Base-by-base conservation (phyloP, 2,329 filamentous ascomycete genomes). In the Didymella segeticola region DNA sequence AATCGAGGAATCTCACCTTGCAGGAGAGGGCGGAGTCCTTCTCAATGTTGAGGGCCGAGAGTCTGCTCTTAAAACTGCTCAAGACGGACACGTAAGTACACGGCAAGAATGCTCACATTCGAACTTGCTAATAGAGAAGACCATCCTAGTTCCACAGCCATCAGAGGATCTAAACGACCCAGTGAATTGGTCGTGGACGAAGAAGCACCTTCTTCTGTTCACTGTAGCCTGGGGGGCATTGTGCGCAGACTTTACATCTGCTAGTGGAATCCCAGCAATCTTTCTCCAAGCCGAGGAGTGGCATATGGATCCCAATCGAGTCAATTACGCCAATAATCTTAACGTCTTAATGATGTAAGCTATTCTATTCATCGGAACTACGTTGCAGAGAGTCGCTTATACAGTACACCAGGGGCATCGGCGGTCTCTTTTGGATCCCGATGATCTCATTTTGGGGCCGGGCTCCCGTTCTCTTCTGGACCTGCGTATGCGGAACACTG, bases 401-500 rank as follows among this genome's bases (percentile, higher is more conserved):
- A 9, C 14, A 34, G 5, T 7, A 30, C 55, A 54, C 43, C 31
- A 49, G 57, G 53, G 64, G 56, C 7, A 56, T 60, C 14, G 62
- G 66, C 8, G 64, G 66, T 29, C 27, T 70, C 1, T 30, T 69
- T 10, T 61, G 62, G 17, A 63, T 71, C 12, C 60, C 67, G 3
- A 46, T 49, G 33, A 30, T 38, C 22, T 43, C 26, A 5, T 23
- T 45, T n/a, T 52, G 48, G 48, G 37, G 41, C 5, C 25, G 61
- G n/a, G 51, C 67, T 7, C 68, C 69, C 1, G 65, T 71, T 1
- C 60, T 72, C 3, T 70, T 72, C 54, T 71, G 68, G 65, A 67
- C 60, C 5, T 56, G 61, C 33, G 38, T 71, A 15, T 31, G 65
- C 9, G 57, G 58, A 2, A 31, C 61, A 11, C 33, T 63, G 1